phyloP scores from a whole-genome alignment of 495 filamentous ascomycete species.

The Aspergillus incahuasiensis region DNA sequence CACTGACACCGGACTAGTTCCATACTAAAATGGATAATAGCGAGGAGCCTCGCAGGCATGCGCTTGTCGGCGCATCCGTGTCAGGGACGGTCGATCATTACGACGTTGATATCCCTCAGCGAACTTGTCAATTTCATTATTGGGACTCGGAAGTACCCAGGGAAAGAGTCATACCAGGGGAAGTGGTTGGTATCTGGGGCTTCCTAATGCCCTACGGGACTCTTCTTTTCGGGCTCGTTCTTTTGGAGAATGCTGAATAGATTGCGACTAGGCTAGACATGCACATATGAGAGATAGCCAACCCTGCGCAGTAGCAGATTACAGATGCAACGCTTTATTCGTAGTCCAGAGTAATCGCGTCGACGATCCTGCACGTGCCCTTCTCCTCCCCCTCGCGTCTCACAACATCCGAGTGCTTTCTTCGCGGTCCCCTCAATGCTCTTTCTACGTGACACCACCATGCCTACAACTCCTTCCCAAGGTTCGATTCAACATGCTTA shows the following conservation, averaged over 20 bases:
- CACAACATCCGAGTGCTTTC: not conserved
- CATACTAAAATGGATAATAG: not conserved
- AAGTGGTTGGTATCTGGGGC: not conserved
- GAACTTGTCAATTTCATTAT: too few relatives aligned
- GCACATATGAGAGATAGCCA: too few relatives aligned
- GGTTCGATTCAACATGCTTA: not conserved
- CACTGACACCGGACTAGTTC: not conserved
- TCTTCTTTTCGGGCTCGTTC: not conserved
- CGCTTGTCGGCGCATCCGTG: not conserved
- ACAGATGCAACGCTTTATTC: too few relatives aligned
- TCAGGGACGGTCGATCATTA: too few relatives aligned
- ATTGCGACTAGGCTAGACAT: too few relatives aligned
- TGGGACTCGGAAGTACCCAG: too few relatives aligned
- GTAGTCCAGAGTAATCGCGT: too few relatives aligned
- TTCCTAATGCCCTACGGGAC: not conserved
- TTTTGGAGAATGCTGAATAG: too few relatives aligned
- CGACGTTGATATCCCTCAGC: too few relatives aligned
- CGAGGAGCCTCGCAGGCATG: not conserved
- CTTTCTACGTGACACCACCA: not conserved
- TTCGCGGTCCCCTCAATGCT: not conserved
- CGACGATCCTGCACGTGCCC: not conserved
- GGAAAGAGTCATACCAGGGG: too few relatives aligned
- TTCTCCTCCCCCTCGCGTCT: not conserved
- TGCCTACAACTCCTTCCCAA: too few relatives aligned
- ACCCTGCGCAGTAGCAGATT: too few relatives aligned